Base-by-base conservation (phyloP, 331 rosid species). In the Cydonia oblonga region DNA sequence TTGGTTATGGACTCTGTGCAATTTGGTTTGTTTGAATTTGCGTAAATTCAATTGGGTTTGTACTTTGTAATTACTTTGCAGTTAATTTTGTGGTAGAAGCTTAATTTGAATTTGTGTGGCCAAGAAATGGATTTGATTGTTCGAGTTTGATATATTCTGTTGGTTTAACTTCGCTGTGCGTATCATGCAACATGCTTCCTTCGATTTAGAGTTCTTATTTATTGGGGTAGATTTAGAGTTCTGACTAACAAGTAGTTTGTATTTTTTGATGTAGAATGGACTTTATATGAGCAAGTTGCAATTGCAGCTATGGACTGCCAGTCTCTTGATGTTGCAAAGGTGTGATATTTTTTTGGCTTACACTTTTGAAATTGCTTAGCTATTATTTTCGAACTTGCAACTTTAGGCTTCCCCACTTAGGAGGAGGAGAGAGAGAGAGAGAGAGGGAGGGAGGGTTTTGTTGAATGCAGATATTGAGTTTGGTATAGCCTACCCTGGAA, bases 281-380 rank as follows among this genome's bases (percentile, higher is more conserved):
- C 97, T 77, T 80, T 95, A 72, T 87, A 82, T 68, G 99, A 95
- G 82, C 99, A 95, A 81, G 97, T 95, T 59, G 96, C 96, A 40
- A 64, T 91, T 81, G 99, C 97, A 49, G 99, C 96, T 63, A 88
- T 95, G 93, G 99, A 95, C 78, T 90, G 96, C 84, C 96, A 88
- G 49, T 25, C 72, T 78, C 83, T 95, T 77, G 91, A 88, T 28
- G 92, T 90, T 79, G 96, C 96, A 30, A 92, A 90, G 96, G 99
- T 91, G 79, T 40, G 65, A 26, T 61, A 26, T 60, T 26, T 7
- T 63, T 29, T 49, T 25, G 59, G 33, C 61, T 54, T 56, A 40
- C 44, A n/a, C 57, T 72, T 53, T 3, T 30, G 3, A n/a, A 59
- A 62, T 9, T 57, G 53, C 5, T 14, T n/a, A 53, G 56, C 68